Percentiles rank a stretch among this genome's conserved stretches.
phyloP scores from a whole-genome alignment of 2,329 filamentous ascomycete species.

The Teratosphaeriaceae sp. region DNA sequence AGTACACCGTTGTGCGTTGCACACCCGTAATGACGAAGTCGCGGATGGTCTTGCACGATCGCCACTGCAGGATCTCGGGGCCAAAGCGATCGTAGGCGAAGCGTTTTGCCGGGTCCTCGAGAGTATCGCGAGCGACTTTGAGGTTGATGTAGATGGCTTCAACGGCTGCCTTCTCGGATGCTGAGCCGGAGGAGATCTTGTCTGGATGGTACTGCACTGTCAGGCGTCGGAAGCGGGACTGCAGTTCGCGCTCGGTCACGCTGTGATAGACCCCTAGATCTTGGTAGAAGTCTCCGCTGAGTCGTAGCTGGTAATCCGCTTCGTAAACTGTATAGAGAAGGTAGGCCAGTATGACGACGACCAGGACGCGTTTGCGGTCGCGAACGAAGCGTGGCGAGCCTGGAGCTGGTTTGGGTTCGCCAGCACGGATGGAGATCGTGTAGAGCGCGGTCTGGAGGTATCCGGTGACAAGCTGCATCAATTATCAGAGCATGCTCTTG shows the following conservation, averaged over 20 bases:
- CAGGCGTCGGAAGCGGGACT: conserved; percentile 76
- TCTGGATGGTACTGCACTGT: conserved; percentile 71
- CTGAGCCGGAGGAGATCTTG: conserved; percentile 51
- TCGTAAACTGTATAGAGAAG: conserved; percentile 91
- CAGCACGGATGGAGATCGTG: conserved; percentile 79
- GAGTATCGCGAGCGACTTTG: conserved; percentile 74
- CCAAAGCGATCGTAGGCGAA: conserved; percentile 92
- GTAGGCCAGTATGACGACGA: conserved; percentile 75
- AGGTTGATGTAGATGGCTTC: conserved; percentile 69
- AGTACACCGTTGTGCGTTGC: conserved; percentile 55
- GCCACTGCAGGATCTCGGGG: conserved; percentile 61
- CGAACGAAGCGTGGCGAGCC: conserved; percentile 61
- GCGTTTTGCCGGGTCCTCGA: conserved; percentile 66
- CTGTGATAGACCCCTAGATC: conserved; percentile 63
- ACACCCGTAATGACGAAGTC: conserved; percentile 68
- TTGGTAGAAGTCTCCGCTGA: conserved; percentile 69
- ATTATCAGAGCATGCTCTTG: background rate
- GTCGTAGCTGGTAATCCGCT: conserved; percentile 72
- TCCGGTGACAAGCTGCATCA: conserved; percentile 62
- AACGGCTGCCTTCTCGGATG: conserved; percentile 31
- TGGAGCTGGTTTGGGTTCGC: conserved; percentile 67
- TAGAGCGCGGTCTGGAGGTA: conserved; percentile 80
- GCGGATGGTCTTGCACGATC: conserved; percentile 57
- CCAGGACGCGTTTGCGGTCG: conserved; percentile 77
- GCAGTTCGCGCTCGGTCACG: conserved; percentile 69